A percentile compares a stretch with the other conserved stretches of the same genome.
These are phyloP conservation scores for Kodamaea sagamina DNA, from an alignment of 805 yeast genomes.

Conservation along the genomic window DNA sequence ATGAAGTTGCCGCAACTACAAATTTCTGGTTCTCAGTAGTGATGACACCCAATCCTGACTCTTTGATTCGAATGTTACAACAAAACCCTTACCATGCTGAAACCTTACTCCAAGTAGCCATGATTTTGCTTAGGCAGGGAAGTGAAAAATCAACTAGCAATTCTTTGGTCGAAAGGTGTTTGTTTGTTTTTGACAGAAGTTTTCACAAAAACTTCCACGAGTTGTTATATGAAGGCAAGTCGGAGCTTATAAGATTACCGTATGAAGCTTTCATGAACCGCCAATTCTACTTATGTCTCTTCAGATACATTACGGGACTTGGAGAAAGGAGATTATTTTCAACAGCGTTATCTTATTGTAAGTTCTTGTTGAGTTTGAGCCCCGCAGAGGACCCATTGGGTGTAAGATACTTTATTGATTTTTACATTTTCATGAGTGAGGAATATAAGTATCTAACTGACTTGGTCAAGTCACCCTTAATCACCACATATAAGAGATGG, in stretches of 20 bases:
- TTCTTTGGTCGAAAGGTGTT: conserved; percentile 72
- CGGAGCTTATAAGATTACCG: conserved; percentile 67
- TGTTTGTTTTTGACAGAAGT: conserved; percentile 78
- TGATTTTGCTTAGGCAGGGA: conserved; percentile 74
- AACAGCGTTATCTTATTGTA: conserved; percentile 78
- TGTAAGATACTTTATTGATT: conserved; percentile 79
- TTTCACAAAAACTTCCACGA: conserved; percentile 59
- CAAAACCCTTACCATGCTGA: conserved; percentile 74
- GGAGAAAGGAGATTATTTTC: conserved; percentile 75
- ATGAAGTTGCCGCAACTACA: conserved; percentile 44
- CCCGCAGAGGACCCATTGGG: conserved; percentile 87
- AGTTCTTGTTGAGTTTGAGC: conserved; percentile 63
- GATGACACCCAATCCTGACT: conserved; percentile 77
- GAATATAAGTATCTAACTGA: conserved; percentile 65
- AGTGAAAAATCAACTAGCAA: conserved; percentile 66
- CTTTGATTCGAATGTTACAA: conserved; percentile 58
- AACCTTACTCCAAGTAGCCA: conserved; percentile 76
- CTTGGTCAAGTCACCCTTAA: conserved; percentile 56
- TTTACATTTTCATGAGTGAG: conserved; percentile 65
- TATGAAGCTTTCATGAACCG: conserved; percentile 74
- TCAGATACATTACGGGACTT: conserved; percentile 67
- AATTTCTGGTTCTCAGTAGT: conserved; percentile 65
- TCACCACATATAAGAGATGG: conserved; percentile 63
- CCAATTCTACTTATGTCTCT: conserved; percentile 71
- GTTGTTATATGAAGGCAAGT: conserved; percentile 46